phyloP scores from a whole-genome alignment of 306 rosid genomes.

The Ormosia emarginata region DNA sequence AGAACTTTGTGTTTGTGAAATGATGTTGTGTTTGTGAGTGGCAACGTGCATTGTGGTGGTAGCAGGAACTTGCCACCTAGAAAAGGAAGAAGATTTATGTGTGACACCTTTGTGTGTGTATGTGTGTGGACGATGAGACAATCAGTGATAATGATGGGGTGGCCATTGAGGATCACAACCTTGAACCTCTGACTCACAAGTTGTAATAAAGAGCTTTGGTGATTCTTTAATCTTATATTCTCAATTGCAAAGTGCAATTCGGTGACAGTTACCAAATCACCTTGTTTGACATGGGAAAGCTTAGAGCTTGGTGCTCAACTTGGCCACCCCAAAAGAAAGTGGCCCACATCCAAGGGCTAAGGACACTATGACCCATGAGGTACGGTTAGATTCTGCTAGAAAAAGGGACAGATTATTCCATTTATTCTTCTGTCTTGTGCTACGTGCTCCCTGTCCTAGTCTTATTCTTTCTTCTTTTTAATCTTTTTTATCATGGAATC shows the following conservation, averaged over 20 bases:
- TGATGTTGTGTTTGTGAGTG: background rate
- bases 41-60: background rate
- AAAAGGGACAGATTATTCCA: background rate
- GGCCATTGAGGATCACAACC: background rate
- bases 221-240: background rate
- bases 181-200: background rate
- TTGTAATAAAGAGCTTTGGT: background rate
- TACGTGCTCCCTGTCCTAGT: background rate
- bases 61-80: background rate
- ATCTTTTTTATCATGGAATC: background rate
- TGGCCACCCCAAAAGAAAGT: background rate
- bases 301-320: background rate
- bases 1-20: background rate
- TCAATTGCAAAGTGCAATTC: background rate
- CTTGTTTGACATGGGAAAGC: background rate
- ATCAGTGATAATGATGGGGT: background rate
- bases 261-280: background rate
- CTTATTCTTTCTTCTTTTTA: too few relatives aligned
- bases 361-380: background rate
- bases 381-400: too few relatives aligned
- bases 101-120: background rate
- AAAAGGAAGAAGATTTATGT: conserved; percentile 5
- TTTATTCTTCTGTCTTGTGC: background rate
- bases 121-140: too few relatives aligned
- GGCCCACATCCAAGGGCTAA: background rate